Conservation (phyloP, 2,329 filamentous ascomycete genomes). For the Helminthosporium solani region DNA sequence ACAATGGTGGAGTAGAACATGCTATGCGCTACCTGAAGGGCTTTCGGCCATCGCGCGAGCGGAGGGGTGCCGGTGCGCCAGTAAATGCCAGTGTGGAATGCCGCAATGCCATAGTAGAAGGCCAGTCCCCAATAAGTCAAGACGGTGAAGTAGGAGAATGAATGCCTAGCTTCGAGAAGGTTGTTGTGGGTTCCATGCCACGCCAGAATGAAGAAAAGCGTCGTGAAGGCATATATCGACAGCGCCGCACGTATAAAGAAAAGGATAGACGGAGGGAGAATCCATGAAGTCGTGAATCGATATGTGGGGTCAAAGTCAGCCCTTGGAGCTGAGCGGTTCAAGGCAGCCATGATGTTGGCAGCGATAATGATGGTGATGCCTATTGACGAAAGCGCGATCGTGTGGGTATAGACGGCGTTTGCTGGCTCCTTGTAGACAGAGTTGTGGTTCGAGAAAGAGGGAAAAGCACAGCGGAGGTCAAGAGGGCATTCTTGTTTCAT, state of each 20-base stretch:
- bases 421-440: not conserved
- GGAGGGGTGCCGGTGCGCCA: constrained; percentile 41
- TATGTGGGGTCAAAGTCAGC: constrained; percentile 51
- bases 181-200: constrained; percentile 60
- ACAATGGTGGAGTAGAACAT: constrained; percentile 47
- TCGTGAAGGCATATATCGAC: constrained; percentile 67
- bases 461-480: not conserved
- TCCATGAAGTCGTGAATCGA: constrained; percentile 79
- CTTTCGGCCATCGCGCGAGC: constrained; percentile 40
- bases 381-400: not conserved
- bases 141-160: constrained; percentile 81
- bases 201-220: constrained; percentile 68
- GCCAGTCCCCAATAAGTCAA: constrained; percentile 79
- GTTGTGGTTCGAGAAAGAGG: not conserved
- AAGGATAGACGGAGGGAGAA: constrained; percentile 66
- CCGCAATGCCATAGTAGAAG: constrained; percentile 72
- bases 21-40: constrained; percentile 42
- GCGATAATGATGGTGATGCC: constrained; percentile 18
- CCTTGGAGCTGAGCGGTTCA: constrained; percentile 21
- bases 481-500: not conserved
- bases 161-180: constrained; percentile 47
- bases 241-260: constrained; percentile 56
- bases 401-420: constrained; percentile 7
- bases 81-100: constrained; percentile 70
- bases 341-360: constrained; percentile 26